Evolutionary conservation across 2,329 filamentous ascomycete species (phyloP), one percentile per base, ranked within the genome.

Genomic region (Cercospora brassicicola): DNA sequence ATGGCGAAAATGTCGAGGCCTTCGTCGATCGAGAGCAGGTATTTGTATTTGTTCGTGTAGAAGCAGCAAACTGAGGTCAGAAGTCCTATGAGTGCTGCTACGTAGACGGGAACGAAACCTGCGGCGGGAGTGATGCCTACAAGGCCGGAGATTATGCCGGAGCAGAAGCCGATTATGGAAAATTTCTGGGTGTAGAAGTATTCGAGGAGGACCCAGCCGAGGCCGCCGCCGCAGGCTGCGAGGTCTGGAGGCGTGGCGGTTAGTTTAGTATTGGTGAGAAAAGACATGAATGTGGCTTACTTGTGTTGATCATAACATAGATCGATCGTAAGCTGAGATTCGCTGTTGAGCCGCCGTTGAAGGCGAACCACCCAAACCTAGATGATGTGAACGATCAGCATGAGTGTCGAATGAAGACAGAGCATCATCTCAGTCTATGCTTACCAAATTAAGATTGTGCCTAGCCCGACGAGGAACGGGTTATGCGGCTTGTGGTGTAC

Each of bases 391-490:
- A 10, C 20, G 45, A 20, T 51, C 6, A 51, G 45, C 45, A 13
- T 9, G n/a, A 51, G 2, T 18, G 45, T 51, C n/a, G 56, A 23
- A 23, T 23, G 23, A 23, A 23, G 23, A 23, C 23, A 23, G 23
- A 23, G 23, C 23, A 23, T 23, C 23, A 23, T 23, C 23, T 23
- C 23, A 23, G 23, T 23, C 23, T 23, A 23, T 23, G 23, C 23
- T 18, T 15, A 59, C 87, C 88, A 90, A 68, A 90, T 89, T 45
- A 90, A 80, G 1, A 88, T 81, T 0, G 88, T 90, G 2, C 88
- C 88, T 2, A 90, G 82, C 71, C 87, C 88, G 72, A 90, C 86
- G 0, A 90, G 82, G 0, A 86, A 85, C 0, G 87, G 85, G 76
- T 89, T 90, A 75, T 90, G 87, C 1, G 87, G 84, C 75, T 86